Evolutionary conservation across 768 basidiomycete genomes (phyloP), one percentile per base, ranked within the genome.

Genomic region (Lentinula lateritia): DNA sequence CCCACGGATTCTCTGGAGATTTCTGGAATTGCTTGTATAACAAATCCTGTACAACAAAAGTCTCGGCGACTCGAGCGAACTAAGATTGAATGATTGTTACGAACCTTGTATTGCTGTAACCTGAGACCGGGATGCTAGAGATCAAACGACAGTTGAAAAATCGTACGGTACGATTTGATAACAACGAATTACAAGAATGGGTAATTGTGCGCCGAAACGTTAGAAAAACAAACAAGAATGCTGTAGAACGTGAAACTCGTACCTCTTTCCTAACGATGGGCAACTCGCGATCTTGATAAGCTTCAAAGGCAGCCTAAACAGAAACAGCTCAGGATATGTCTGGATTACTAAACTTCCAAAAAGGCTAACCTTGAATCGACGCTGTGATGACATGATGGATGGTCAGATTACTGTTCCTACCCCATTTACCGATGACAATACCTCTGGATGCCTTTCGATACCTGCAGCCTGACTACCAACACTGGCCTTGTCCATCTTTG

Each of bases 21-120:
- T 97, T 98, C 73, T 97, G 92, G 86, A 98, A 98, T 72, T 93
- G 87, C 75, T 96, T 97, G 83, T 84, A 89, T 52, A 97, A 75
- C 53, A 94, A 75, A 62, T 98, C 95, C 85, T 93, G 70, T 64
- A 58, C 7, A 58, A 20, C 8, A 23, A 39, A 23, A 32, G 9
- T 35, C 32, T 50, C 35, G 12, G 9, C 23, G 58, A 52, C 52
- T 34, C 13, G 43, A 53, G 48, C 54, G 15, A 34, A 50, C 6
- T 15, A 23, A 7, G 8, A 61, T 12, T 20, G 46, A 34, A 5
- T 58, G 48, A n/a, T 8, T 48, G 52, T n/a, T 48, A 66, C 73
- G 60, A 63, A 87, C 90, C 70, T 86, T 89, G 73, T 96, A 95
- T 73, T 98, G 95, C 68, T 95, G 89, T 67, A 95, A 73, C 62